A percentile compares a stretch with the other conserved stretches of the same genome.
Conservation (phyloP, 495 filamentous ascomycete species). For the Talaromyces trachyspermus region DNA sequence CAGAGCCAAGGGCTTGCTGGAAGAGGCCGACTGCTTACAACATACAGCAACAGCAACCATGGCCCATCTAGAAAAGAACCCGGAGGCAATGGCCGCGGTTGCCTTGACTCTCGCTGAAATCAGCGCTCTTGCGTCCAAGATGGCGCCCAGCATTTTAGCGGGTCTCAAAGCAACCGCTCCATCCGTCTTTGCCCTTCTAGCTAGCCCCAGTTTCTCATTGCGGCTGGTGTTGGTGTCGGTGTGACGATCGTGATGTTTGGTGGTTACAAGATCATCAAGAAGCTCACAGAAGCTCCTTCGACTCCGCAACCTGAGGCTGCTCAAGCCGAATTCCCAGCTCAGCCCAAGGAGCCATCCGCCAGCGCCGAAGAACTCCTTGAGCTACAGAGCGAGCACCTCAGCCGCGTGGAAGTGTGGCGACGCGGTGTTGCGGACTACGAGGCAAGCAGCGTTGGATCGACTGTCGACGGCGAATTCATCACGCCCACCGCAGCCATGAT, state of each 20-base stretch:
- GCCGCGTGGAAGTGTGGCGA: conserved; percentile 72
- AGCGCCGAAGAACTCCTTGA: conserved; percentile 54
- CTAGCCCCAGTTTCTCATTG: conserved; percentile 90
- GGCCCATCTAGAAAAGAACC: conserved; percentile 78
- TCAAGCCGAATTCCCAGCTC: not conserved
- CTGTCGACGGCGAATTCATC: conserved; percentile 80
- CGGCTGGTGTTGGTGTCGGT: conserved; percentile 79
- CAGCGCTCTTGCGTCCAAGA: conserved; percentile 69
- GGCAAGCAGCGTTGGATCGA: conserved; percentile 51
- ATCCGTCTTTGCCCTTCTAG: conserved; percentile 76
- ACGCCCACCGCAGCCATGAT: conserved; percentile 65
- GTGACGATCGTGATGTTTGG: conserved; percentile 91
- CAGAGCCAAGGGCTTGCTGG: conserved; percentile 62
- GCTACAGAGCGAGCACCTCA: conserved; percentile 47
- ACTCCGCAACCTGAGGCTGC: not conserved
- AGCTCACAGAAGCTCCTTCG: conserved; percentile 39
- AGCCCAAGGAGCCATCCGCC: conserved; percentile 9
- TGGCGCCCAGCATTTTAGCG: conserved; percentile 71
- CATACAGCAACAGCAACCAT: conserved; percentile 79
- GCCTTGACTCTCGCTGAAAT: conserved; percentile 90
- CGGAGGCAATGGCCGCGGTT: conserved; percentile 90
- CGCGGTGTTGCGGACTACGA: conserved; percentile 72
- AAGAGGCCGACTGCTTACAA: conserved; percentile 82
- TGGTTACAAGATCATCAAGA: conserved; percentile 94
- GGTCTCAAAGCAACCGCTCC: conserved; percentile 73